phyloP scores from a whole-genome alignment of 371 early-diverging fungal genomes.

The Mucor lusitanicus region DNA sequence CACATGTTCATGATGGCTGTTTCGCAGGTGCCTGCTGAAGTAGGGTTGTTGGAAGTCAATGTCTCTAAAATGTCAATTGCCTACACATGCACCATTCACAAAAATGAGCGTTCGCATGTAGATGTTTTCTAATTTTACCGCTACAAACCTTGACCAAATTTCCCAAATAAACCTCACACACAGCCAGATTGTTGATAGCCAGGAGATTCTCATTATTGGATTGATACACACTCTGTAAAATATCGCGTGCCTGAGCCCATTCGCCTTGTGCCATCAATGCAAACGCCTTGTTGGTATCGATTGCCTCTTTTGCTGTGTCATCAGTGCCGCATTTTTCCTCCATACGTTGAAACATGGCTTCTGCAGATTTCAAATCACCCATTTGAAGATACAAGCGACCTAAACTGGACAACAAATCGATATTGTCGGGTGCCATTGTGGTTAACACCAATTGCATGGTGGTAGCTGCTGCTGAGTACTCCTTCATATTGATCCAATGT shows the following conservation, averaged over 20 bases:
- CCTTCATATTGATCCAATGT: constrained; percentile 50
- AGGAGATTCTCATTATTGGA: constrained; percentile 53
- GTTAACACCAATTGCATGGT: constrained; percentile 33
- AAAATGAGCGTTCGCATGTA: too few species aligned
- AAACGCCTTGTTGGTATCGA: constrained; percentile 54
- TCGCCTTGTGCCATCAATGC: constrained; percentile 54
- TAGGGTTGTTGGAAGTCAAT: constrained; percentile 35
- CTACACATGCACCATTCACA: constrained; percentile 1
- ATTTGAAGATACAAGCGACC: constrained; percentile 64
- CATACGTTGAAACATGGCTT: constrained; percentile 39
- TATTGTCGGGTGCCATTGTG: constrained; percentile 22
- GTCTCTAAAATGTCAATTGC: constrained; percentile 34
- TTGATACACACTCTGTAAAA: constrained; percentile 45
- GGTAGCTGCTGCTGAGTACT: constrained; percentile 49
- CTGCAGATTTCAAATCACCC: constrained; percentile 51
- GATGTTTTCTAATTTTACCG: background rate
- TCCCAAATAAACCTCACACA: constrained; percentile 61
- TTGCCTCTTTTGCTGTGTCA: constrained; percentile 30
- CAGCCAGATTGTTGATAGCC: constrained; percentile 59
- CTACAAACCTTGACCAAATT: constrained; percentile 40
- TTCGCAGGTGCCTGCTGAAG: constrained; percentile 56
- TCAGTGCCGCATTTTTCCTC: constrained; percentile 28
- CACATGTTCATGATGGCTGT: constrained; percentile 61
- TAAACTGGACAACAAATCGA: constrained; percentile 54
- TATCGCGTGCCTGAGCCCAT: constrained; percentile 51